Evolutionary conservation across 192 early-diverging fungal genomes (phyloP).

Genomic region (Coemansia sp.): DNA sequence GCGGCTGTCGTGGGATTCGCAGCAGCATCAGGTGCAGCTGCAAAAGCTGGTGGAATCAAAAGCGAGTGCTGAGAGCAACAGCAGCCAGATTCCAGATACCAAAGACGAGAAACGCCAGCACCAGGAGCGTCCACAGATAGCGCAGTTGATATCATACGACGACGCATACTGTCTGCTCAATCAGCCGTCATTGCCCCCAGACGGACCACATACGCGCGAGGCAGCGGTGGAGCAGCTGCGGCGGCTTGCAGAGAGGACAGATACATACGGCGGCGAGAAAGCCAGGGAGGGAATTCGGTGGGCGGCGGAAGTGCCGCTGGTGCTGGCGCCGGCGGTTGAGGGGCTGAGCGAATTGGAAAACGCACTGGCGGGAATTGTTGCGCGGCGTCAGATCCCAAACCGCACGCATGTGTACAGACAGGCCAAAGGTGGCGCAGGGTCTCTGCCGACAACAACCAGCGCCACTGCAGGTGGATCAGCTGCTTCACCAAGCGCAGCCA

Average conservation of each 20-base stretch:
- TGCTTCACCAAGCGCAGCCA: slow-evolving; percentile 13
- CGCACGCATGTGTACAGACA: slow-evolving; percentile 22
- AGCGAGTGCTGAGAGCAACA: slow-evolving; percentile 7
- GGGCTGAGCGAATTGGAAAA: slow-evolving; percentile 37
- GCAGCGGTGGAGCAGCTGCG: slow-evolving; percentile 36
- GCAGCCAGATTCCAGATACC: neutral
- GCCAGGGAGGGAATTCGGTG: neutral
- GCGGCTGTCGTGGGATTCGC: slow-evolving; percentile 27
- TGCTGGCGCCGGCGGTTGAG: slow-evolving; percentile 37
- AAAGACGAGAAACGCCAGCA: neutral
- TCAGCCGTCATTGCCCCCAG: slow-evolving; percentile 3
- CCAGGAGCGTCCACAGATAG: neutral
- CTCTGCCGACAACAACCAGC: slow-evolving; percentile 13
- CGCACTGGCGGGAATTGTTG: slow-evolving; percentile 30
- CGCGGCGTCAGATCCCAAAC: slow-evolving; percentile 46
- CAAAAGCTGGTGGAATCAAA: slow-evolving; percentile 38
- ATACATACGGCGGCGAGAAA: neutral
- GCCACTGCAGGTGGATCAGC: slow-evolving; percentile 25
- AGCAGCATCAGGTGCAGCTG: slow-evolving; percentile 42
- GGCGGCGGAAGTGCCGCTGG: slow-evolving; percentile 20
- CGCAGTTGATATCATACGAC: slow-evolving; percentile 34
- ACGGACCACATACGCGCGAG: slow-evolving; percentile 28
- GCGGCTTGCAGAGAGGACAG: slow-evolving; percentile 9
- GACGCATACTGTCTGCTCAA: slow-evolving; percentile 44
- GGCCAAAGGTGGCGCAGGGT: slow-evolving; percentile 39